These are phyloP conservation scores for Amorphotheca resinae DNA, from an alignment of 495 filamentous ascomycete genomes.

Conservation along the genomic window DNA sequence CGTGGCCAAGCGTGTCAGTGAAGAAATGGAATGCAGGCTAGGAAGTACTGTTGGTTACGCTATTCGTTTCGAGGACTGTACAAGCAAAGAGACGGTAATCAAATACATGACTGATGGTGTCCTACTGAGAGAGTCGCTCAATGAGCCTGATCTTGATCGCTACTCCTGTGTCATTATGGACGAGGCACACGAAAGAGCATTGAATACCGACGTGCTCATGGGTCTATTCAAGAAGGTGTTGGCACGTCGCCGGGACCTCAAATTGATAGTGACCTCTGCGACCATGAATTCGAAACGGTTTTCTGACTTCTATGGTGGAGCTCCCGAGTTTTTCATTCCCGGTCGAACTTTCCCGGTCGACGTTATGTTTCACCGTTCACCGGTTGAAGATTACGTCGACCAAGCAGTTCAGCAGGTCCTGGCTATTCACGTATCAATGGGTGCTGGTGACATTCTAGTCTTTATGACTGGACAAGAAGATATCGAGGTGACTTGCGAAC, in stretches of 20 bases:
- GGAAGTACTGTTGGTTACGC: constrained; percentile 88
- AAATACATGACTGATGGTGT: constrained; percentile 99
- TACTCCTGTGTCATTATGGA: constrained; percentile 99
- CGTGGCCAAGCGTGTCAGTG: constrained; percentile 94
- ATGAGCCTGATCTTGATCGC: constrained; percentile 83
- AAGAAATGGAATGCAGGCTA: constrained; percentile 97
- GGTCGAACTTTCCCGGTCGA: constrained; percentile 97
- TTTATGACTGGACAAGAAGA: constrained; percentile 99
- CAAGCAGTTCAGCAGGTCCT: constrained; percentile 93
- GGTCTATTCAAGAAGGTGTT: constrained; percentile 96
- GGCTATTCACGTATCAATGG: constrained; percentile 93
- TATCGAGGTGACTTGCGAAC: constrained; percentile 91
- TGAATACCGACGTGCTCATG: constrained; percentile 97
- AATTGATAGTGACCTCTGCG: constrained; percentile 94
- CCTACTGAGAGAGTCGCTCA: constrained; percentile 81
- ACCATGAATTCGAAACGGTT: constrained; percentile 98
- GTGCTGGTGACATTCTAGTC: constrained; percentile 83
- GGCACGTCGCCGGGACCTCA: constrained; percentile 77
- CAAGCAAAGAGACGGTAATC: constrained; percentile 83
- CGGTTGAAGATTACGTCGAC: constrained; percentile 96
- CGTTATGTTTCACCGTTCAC: constrained; percentile 87
- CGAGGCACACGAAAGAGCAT: constrained; percentile 91
- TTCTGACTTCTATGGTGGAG: constrained; percentile 93
- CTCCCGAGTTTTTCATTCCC: constrained; percentile 93
- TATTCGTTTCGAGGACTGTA: constrained; percentile 98